These are phyloP conservation scores for Candida montana DNA, from an alignment of 805 yeast species.

Conservation along the genomic window DNA sequence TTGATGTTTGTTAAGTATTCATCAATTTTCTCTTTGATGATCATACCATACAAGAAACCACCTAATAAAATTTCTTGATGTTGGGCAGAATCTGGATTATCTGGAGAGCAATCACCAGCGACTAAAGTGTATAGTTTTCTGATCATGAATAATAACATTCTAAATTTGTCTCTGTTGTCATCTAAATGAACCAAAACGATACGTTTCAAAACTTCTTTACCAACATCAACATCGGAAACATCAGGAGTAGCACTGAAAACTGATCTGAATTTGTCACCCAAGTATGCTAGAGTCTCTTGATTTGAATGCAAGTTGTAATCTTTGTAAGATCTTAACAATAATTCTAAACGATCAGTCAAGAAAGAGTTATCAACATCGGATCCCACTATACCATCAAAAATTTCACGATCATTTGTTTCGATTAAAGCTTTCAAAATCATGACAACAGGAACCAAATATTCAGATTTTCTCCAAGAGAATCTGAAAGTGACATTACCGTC, in stretches of 20 bases:
- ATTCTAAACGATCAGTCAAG: conserved; percentile 95
- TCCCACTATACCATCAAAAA: conserved; percentile 94
- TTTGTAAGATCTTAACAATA: conserved; percentile 84
- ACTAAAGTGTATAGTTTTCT: conserved; percentile 91
- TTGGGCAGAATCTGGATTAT: conserved; percentile 98
- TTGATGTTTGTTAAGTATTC: conserved; percentile 77
- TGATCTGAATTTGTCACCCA: conserved; percentile 94
- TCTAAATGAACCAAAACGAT: conserved; percentile 87
- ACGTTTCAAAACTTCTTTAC: conserved; percentile 72
- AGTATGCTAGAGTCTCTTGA: conserved; percentile 85
- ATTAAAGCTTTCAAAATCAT: conserved; percentile 87
- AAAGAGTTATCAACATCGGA: conserved; percentile 82
- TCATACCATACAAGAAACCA: conserved; percentile 95
- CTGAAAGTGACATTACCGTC: conserved; percentile 97
- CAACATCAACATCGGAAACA: conserved; percentile 84
- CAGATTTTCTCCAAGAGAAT: conserved; percentile 96
- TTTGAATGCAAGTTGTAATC: conserved; percentile 71
- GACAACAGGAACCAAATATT: conserved; percentile 86
- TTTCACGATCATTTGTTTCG: conserved; percentile 90
- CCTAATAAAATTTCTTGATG: conserved; percentile 96
- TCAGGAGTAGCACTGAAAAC: conserved; percentile 89
- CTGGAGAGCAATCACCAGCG: conserved; percentile 95
- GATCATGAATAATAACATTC: conserved; percentile 87
- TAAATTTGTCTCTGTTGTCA: conserved; percentile 72
- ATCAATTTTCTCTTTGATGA: conserved; percentile 91